phyloP scores from a whole-genome alignment of 768 basidiomycete genomes.

The Boletus reticulatus region DNA sequence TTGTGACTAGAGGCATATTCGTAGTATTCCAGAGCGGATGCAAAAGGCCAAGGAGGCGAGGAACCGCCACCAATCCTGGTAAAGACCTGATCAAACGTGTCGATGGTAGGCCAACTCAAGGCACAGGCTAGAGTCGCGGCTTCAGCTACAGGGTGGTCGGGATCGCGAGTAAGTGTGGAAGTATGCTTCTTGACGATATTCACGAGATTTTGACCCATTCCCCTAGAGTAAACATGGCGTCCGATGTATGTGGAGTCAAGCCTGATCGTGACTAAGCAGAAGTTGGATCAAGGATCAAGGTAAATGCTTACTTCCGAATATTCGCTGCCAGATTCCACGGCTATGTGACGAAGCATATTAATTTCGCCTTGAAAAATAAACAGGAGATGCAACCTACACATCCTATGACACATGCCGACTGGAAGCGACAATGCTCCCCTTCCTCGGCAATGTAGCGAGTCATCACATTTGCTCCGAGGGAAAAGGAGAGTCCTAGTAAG shows the following conservation, averaged over 20 bases:
- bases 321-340: conserved; percentile 50
- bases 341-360: conserved; percentile 27
- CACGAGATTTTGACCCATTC: conserved; percentile 73
- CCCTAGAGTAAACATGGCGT: conserved; percentile 68
- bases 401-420: conserved; percentile 65
- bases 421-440: conserved; percentile 57
- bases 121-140: conserved; percentile 44
- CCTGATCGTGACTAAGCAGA: conserved; percentile 34
- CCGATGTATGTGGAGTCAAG: conserved; percentile 55
- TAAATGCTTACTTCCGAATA: conserved; percentile 28
- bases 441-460: conserved; percentile 90
- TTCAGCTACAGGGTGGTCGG: conserved; percentile 50
- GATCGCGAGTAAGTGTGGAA: conserved; percentile 44
- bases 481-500: conserved; percentile 87
- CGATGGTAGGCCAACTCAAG: conserved; percentile 52
- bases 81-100: conserved; percentile 59
- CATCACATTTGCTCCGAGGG: conserved; percentile 89
- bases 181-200: conserved; percentile 54
- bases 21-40: conserved; percentile 46
- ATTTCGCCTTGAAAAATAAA: conserved; percentile 11
- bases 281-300: conserved; percentile 6
- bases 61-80: conserved; percentile 71
- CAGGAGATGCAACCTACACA: conserved; percentile 52
- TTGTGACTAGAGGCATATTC: conserved; percentile 58
- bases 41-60: conserved; percentile 51